These are phyloP conservation scores for Ustilago loliicola DNA, from an alignment of 1,284 basidiomycete species.

Conservation along the genomic window DNA sequence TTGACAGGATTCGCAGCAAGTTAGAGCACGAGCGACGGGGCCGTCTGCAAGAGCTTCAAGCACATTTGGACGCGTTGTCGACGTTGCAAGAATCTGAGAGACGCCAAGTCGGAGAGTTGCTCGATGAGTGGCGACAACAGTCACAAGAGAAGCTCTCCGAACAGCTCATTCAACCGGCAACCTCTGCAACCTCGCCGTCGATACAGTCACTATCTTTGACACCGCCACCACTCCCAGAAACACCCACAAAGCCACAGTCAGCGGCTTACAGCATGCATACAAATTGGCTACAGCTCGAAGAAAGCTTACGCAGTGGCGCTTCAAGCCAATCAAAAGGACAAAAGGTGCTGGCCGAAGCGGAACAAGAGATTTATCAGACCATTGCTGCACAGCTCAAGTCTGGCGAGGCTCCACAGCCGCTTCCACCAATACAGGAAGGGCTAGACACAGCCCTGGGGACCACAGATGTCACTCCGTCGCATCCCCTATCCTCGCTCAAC, in stretches of 20 bases:
- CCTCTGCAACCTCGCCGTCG: not conserved
- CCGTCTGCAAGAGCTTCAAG: constrained; percentile 32
- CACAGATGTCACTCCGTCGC: not conserved
- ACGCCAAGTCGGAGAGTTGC: constrained; percentile 35
- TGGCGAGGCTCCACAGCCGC: constrained; percentile 25
- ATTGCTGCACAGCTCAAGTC: constrained; percentile 37
- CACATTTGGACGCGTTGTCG: constrained; percentile 30
- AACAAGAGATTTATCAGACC: constrained; percentile 39
- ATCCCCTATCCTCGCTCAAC: constrained; percentile 30
- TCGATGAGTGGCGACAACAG: constrained; percentile 34
- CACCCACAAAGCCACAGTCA: constrained; percentile 18
- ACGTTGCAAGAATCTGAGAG: constrained; percentile 26
- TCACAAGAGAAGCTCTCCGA: not conserved
- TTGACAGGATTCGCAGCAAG: constrained; percentile 42
- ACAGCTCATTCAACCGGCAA: not conserved
- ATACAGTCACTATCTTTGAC: constrained; percentile 2
- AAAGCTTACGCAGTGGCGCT: constrained; percentile 17
- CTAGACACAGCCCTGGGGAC: constrained; percentile 6
- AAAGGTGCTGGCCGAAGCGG: constrained; percentile 35
- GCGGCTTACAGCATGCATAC: constrained; percentile 40
- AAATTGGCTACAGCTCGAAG: constrained; percentile 38
- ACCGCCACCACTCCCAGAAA: constrained; percentile 4
- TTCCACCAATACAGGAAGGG: not conserved
- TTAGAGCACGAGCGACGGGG: constrained; percentile 40
- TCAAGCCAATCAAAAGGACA: constrained; percentile 44